A percentile compares a stretch with the other conserved stretches of the same genome.
phyloP scores from a whole-genome alignment of 2,329 filamentous ascomycete genomes.

The Fusarium stilboides region DNA sequence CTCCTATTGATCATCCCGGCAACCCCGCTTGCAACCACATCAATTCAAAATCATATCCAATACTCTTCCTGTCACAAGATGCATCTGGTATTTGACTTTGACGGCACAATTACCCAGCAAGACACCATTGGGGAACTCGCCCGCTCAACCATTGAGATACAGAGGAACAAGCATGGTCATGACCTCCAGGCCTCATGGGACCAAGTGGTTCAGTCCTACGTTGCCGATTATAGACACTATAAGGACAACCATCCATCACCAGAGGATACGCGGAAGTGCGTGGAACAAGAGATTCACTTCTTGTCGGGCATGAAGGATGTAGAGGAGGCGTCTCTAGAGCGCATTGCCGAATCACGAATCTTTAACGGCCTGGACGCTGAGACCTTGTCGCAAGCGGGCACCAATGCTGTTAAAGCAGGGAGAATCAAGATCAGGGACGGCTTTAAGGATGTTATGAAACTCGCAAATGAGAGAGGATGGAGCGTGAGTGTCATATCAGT shows the following conservation, averaged over 20 bases:
- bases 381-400: slow-evolving; percentile 58
- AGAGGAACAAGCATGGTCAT: slow-evolving; percentile 46
- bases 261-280: slow-evolving; percentile 53
- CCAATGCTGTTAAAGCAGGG: slow-evolving; percentile 53
- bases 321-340: slow-evolving; percentile 63
- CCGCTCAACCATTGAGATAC: slow-evolving; percentile 58
- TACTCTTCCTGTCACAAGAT: slow-evolving; percentile 45
- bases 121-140: slow-evolving; percentile 69
- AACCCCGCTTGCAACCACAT: slow-evolving; percentile 10
- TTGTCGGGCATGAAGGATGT: slow-evolving; percentile 60
- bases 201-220: slow-evolving; percentile 62
- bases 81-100: slow-evolving; percentile 71
- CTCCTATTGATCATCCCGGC: slow-evolving; percentile 10
- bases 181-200: slow-evolving; percentile 61
- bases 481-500: slow-evolving; percentile 64
- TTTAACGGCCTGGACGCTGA: slow-evolving; percentile 59
- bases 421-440: slow-evolving; percentile 58
- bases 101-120: slow-evolving; percentile 69
- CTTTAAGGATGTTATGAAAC: slow-evolving; percentile 54
- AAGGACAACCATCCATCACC: slow-evolving; percentile 53
- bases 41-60: background rate
- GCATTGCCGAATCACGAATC: slow-evolving; percentile 61
- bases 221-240: slow-evolving; percentile 60
- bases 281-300: slow-evolving; percentile 60
- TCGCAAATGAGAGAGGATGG: slow-evolving; percentile 54